phyloP scores from a whole-genome alignment of 2,329 filamentous ascomycete species.

The Lojkania enalia region DNA sequence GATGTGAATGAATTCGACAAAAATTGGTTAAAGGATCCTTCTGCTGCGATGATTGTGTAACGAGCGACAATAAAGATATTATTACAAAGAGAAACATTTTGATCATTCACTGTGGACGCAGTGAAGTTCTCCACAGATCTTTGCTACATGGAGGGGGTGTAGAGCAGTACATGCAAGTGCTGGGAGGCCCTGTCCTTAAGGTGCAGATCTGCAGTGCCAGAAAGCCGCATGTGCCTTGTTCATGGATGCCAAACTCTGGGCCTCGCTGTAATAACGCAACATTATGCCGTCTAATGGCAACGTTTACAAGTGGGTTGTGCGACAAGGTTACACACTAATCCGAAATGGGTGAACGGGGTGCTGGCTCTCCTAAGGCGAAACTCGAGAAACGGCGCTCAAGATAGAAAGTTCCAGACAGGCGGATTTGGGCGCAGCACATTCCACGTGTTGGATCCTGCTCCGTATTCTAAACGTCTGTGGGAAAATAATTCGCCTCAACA shows the following conservation, averaged over 20 bases:
- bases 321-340: no score
- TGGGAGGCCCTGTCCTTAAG: not conserved
- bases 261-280: not conserved
- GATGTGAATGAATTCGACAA: constrained; percentile 50
- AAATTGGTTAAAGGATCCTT: constrained; percentile 21
- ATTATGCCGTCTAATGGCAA: no score
- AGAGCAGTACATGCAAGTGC: no score
- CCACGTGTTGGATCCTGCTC: no score
- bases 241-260: not conserved
- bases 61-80: not conserved
- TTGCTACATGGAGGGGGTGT: no score
- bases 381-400: no score
- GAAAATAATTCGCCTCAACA: no score
- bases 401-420: no score
- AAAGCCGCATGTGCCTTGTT: not conserved
- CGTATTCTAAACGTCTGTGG: no score
- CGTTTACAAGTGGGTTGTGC: no score
- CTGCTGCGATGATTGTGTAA: constrained; percentile 3
- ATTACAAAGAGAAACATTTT: not conserved
- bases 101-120: not conserved
- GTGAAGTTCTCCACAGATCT: not conserved
- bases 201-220: not conserved
- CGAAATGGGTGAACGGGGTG: not conserved
- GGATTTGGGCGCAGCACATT: no score
- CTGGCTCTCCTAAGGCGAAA: no score